Percentiles rank a stretch among this genome's conserved stretches.
Conservation (phyloP, 768 basidiomycete genomes). For the Lentinula guzmanii region DNA sequence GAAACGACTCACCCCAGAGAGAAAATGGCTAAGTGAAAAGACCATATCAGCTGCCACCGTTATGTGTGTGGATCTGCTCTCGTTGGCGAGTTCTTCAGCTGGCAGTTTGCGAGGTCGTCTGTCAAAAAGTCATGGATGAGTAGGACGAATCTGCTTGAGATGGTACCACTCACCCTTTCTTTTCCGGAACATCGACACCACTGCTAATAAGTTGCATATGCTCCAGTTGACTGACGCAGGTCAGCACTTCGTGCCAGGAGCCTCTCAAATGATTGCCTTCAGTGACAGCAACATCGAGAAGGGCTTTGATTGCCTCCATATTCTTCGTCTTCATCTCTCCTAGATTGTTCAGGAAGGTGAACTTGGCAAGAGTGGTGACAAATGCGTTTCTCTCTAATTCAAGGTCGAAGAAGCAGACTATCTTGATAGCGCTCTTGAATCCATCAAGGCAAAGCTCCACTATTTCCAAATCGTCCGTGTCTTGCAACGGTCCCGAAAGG, state of each 20-base stretch:
- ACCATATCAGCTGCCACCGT: slow-evolving; percentile 99
- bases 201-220: slow-evolving; percentile 97
- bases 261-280: slow-evolving; percentile 96
- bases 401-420: slow-evolving; percentile 95
- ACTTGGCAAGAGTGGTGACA: slow-evolving; percentile 92
- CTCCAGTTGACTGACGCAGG: slow-evolving; percentile 96
- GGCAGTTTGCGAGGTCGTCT: slow-evolving; percentile 58
- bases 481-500: slow-evolving; percentile 89
- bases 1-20: slow-evolving; percentile 76
- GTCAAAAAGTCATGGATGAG: slow-evolving; percentile 2
- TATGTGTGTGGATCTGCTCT: slow-evolving; percentile 95
- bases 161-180: slow-evolving; percentile 62
- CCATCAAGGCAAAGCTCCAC: slow-evolving; percentile 92
- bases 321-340: slow-evolving; percentile 99
- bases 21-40: slow-evolving; percentile 90
- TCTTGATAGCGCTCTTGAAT: slow-evolving; percentile 94
- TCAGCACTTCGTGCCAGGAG: slow-evolving; percentile 94
- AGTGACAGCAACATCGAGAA: slow-evolving; percentile 92
- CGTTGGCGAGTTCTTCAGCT: slow-evolving; percentile 92
- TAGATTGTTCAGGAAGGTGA: slow-evolving; percentile 95
- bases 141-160: background rate
- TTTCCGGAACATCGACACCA: slow-evolving; percentile 81
- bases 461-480: slow-evolving; percentile 89
- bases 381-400: slow-evolving; percentile 99
- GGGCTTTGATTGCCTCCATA: slow-evolving; percentile 96